Evolutionary conservation across 2,329 filamentous ascomycete genomes (phyloP).

Genomic region (Fusarium succisae): DNA sequence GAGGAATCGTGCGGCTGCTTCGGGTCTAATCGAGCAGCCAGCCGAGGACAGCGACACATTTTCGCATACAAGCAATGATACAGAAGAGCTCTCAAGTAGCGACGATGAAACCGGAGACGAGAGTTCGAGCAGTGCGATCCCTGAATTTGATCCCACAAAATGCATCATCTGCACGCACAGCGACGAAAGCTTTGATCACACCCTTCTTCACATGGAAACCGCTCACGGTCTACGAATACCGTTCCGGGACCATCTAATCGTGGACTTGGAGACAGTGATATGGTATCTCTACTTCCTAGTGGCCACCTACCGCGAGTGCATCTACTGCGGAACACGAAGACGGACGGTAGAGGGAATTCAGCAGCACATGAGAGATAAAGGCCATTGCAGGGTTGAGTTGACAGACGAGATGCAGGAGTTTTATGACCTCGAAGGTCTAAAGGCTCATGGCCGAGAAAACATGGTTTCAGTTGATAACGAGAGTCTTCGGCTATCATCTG

Average conservation of each 20-base stretch:
- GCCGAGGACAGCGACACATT: neutral
- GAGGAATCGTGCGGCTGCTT: neutral
- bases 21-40: neutral
- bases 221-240: constrained; percentile 58
- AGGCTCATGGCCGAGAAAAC: neutral
- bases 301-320: constrained; percentile 58
- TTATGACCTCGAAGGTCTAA: constrained; percentile 44
- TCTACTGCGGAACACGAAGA: constrained; percentile 58
- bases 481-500: constrained; percentile 24
- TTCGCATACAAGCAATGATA: neutral
- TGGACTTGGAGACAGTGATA: constrained; percentile 59
- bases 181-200: constrained; percentile 47
- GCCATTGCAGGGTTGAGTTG: constrained; percentile 57
- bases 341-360: constrained; percentile 56
- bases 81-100: neutral
- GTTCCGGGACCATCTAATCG: constrained; percentile 49
- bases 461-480: neutral
- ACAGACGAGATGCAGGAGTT: constrained; percentile 50
- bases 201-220: constrained; percentile 58
- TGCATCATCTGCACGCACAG: constrained; percentile 56
- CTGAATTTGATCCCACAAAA: constrained; percentile 41
- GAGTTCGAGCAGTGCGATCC: neutral
- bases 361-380: constrained; percentile 61
- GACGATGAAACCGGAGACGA: neutral
- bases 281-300: constrained; percentile 60